Evolutionary conservation across 306 rosid species (phyloP).

Genomic region (Biancaea sappan): DNA sequence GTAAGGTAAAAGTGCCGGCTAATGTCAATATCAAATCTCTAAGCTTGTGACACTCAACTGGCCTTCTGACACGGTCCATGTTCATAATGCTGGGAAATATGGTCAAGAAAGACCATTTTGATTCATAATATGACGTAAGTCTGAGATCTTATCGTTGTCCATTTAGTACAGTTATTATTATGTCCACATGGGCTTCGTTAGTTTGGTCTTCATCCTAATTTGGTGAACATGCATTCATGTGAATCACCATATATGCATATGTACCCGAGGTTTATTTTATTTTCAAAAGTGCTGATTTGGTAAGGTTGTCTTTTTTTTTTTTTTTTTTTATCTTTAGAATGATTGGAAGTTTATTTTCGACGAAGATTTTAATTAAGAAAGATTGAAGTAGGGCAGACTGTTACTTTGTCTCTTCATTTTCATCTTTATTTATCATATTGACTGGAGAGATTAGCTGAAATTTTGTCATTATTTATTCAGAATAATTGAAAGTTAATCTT

Average conservation of each 20-base stretch:
- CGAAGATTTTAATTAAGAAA: neutral
- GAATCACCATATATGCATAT: neutral
- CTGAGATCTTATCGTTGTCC: neutral
- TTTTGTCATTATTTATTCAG: too few species aligned
- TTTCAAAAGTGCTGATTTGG: neutral
- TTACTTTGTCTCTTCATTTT: too few species aligned
- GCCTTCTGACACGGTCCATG: conserved; percentile 50
- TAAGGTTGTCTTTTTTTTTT: too few species aligned
- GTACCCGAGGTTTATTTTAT: neutral
- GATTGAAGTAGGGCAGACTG: too few species aligned
- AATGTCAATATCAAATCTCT: too few species aligned
- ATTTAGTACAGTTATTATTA: too few species aligned
- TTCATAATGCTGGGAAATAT: conserved; percentile 52
- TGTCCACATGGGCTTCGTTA: neutral
- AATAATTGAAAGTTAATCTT: neutral
- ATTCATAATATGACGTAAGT: conserved; percentile 38
- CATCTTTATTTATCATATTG: too few species aligned
- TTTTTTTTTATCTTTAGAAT: neutral
- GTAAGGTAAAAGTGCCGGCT: too few species aligned
- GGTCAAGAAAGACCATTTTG: conserved; percentile 54
- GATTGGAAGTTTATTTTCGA: neutral
- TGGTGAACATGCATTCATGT: neutral
- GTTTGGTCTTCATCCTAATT: neutral
- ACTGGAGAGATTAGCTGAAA: too few species aligned
- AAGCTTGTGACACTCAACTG: too few species aligned